Evolutionary conservation across 257 asterid genomes (phyloP).

Genomic region (Asclepias syriaca): DNA sequence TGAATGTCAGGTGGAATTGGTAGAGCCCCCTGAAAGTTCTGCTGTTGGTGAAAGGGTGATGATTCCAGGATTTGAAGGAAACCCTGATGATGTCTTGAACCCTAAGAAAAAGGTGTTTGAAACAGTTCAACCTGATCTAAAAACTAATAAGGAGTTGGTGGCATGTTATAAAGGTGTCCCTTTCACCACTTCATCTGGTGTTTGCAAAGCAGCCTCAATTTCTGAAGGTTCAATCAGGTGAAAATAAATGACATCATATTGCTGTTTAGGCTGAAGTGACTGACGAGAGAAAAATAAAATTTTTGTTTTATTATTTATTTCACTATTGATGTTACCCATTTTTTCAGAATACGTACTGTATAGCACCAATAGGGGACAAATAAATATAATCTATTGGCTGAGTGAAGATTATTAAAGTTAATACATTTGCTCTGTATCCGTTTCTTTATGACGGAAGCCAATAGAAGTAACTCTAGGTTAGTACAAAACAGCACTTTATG

Average conservation of each 20-base stretch:
- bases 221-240: slow-evolving; percentile 59
- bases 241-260: not conserved
- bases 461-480: too few species aligned
- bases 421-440: not conserved
- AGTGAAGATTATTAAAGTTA: not conserved
- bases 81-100: slow-evolving; percentile 68
- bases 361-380: not conserved
- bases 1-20: slow-evolving; percentile 70
- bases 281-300: not conserved
- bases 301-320: not conserved
- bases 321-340: not conserved
- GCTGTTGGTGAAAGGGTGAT: slow-evolving; percentile 70
- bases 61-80: slow-evolving; percentile 62
- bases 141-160: slow-evolving; percentile 58
- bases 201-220: slow-evolving; percentile 71
- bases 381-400: too few species aligned
- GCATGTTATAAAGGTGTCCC: slow-evolving; percentile 76
- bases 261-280: not conserved
- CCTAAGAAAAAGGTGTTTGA: slow-evolving; percentile 97
- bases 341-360: not conserved
- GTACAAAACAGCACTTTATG: too few species aligned
- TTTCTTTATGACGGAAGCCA: not conserved
- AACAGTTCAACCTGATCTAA: slow-evolving; percentile 74
- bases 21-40: slow-evolving; percentile 80
- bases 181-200: slow-evolving; percentile 83